Evolutionary conservation across 2,329 filamentous ascomycete genomes (phyloP).

Genomic region (Alternaria sp.): DNA sequence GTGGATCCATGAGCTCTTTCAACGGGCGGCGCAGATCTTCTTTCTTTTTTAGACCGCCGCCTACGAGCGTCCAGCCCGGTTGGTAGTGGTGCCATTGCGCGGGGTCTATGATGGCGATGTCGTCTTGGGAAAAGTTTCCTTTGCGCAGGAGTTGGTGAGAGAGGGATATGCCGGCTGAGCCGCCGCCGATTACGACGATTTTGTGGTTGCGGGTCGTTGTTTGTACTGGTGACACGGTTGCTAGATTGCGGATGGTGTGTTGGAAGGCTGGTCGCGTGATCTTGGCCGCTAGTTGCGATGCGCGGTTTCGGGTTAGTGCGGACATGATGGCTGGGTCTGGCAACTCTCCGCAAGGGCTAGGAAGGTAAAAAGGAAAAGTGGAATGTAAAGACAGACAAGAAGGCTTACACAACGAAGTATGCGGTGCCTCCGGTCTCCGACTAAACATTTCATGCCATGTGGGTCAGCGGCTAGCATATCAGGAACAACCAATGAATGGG

Average conservation of each 20-base stretch:
- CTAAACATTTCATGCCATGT: conserved; percentile 2
- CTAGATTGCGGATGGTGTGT: conserved; percentile 19
- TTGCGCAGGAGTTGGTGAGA: conserved; percentile 70
- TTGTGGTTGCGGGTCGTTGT: conserved; percentile 60
- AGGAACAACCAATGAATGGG: not conserved
- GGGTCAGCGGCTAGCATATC: not conserved
- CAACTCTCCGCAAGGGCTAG: not conserved
- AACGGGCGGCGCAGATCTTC: conserved; percentile 63
- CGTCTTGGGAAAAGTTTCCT: conserved; percentile 63
- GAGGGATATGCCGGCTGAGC: conserved; percentile 69
- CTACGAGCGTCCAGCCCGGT: conserved; percentile 73
- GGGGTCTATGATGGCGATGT: conserved; percentile 71
- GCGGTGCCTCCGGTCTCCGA: not conserved
- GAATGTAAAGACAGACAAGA: not conserved
- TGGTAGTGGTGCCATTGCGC: conserved; percentile 71
- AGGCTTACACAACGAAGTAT: not conserved
- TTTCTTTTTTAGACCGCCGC: conserved; percentile 69
- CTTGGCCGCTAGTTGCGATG: conserved; percentile 1
- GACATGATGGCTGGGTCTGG: not conserved
- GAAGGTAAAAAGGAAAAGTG: not conserved
- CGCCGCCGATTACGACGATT: conserved; percentile 71
- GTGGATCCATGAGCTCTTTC: conserved; percentile 61
- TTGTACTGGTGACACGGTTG: conserved; percentile 36
- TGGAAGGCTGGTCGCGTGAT: not conserved
- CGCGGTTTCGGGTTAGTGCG: not conserved